These are phyloP conservation scores for Calycina herbarum DNA, from an alignment of 2,329 filamentous ascomycete species.

Conservation along the genomic window DNA sequence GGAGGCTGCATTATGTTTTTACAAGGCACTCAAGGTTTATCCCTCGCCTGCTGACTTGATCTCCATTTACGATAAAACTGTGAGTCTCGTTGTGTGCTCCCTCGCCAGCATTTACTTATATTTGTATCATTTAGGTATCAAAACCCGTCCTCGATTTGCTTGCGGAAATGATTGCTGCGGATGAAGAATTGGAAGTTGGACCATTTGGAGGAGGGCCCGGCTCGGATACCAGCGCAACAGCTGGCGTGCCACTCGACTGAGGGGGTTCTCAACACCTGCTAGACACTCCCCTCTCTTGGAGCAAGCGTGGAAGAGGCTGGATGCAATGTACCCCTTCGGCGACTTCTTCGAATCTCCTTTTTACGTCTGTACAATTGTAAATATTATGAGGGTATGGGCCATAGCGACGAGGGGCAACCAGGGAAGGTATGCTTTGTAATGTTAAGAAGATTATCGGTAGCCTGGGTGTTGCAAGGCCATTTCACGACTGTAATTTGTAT, in stretches of 20 bases:
- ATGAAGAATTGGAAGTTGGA: conserved; percentile 68
- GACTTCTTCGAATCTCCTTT: conserved; percentile 27
- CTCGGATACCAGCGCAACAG: conserved; percentile 35
- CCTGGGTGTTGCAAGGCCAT: not conserved
- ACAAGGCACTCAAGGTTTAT: conserved; percentile 98
- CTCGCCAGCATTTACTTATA: conserved; percentile 21
- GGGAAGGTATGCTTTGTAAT: conserved; percentile 23
- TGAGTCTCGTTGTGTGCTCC: not conserved
- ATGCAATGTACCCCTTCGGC: conserved; percentile 27
- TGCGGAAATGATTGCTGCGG: conserved; percentile 96
- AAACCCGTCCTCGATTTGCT: conserved; percentile 92
- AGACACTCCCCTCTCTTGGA: conserved; percentile 20
- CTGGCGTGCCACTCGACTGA: conserved; percentile 36
- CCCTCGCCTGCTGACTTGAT: conserved; percentile 91
- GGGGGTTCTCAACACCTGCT: conserved; percentile 5
- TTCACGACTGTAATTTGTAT: not conserved
- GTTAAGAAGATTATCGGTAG: conserved; percentile 11
- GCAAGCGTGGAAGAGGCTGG: conserved; percentile 18
- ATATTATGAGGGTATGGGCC: conserved; percentile 31
- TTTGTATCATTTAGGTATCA: conserved; percentile 23
- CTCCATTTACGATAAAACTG: conserved; percentile 94
- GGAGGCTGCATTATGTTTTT: conserved; percentile 92
- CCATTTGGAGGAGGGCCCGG: conserved; percentile 33
- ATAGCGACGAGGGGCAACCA: conserved; percentile 13
- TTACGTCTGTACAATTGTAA: conserved; percentile 34